Conservation (phyloP, 2,329 filamentous ascomycete species). For the Microsporum ferrugineum region DNA sequence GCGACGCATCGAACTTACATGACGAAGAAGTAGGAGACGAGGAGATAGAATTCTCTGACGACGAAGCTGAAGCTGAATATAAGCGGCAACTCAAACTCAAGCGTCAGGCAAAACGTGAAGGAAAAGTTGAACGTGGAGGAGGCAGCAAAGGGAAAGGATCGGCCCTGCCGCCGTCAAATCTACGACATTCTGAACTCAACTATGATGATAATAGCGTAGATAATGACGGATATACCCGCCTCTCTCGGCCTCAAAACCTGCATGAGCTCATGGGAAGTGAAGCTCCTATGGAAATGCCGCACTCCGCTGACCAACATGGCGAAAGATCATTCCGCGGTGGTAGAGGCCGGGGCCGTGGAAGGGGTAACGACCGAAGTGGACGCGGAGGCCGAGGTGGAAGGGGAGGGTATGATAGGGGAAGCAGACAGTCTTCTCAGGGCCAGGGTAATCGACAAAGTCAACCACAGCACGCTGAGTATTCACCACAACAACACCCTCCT, state of each 20-base stretch:
- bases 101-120: conserved; percentile 44
- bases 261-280: conserved; percentile 39
- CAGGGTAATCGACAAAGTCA: conserved; percentile 22
- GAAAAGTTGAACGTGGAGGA: conserved; percentile 32
- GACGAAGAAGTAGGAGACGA: conserved; percentile 82
- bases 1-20: conserved; percentile 87
- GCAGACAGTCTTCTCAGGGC: conserved; percentile 1
- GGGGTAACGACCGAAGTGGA: conserved; percentile 15
- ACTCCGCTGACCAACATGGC: conserved; percentile 10
- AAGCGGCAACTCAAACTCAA: conserved; percentile 60
- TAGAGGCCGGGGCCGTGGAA: conserved; percentile 37
- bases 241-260: conserved; percentile 56
- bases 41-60: conserved; percentile 91
- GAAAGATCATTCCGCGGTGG: conserved; percentile 35
- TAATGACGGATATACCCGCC: conserved; percentile 53
- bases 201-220: conserved; percentile 54
- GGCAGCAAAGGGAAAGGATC: conserved; percentile 25
- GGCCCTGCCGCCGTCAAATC: conserved; percentile 28
- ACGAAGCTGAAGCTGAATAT: conserved; percentile 81
- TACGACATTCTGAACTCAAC: conserved; percentile 41
- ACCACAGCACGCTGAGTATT: conserved; percentile 15
- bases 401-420: conserved; percentile 7
- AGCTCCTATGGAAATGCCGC: conserved; percentile 24
- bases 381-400: conserved; percentile 19
- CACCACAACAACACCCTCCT: neutral